Evolutionary conservation across 768 basidiomycete species (phyloP).

Genomic region (Xerocomellus intermedius): DNA sequence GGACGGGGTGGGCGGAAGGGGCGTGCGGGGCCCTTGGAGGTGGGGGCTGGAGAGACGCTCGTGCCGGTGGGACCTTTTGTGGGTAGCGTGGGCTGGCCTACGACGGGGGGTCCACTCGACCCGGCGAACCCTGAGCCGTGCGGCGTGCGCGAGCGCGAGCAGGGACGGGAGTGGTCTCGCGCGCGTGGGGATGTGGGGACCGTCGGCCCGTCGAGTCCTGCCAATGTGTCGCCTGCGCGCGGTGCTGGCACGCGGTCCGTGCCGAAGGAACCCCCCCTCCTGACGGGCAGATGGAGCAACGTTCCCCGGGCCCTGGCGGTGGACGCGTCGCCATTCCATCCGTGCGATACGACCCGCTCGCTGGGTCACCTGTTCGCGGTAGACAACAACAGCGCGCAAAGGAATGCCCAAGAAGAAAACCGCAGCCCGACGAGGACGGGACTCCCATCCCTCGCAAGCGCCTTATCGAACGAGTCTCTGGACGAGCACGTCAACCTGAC

Average conservation of each 20-base stretch:
- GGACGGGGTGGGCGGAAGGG: not conserved
- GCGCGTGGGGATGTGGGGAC: not conserved
- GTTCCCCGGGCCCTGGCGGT: not conserved
- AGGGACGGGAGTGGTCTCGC: not conserved
- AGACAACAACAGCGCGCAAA: not conserved
- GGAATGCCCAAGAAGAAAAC: not conserved
- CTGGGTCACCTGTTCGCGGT: not conserved
- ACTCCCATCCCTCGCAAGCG: constrained; percentile 19
- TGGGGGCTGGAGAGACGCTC: not conserved
- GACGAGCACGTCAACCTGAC: constrained; percentile 13
- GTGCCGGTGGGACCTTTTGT: not conserved
- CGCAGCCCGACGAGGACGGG: not conserved
- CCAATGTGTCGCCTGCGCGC: not conserved
- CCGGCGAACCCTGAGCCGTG: constrained; percentile 17
- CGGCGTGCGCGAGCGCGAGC: constrained; percentile 6
- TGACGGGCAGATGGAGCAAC: constrained; percentile 1
- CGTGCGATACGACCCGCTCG: not conserved
- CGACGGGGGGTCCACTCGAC: constrained; percentile 30
- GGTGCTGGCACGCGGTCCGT: not conserved
- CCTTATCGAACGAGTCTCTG: constrained; percentile 18
- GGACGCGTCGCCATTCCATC: not conserved
- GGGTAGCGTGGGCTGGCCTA: constrained; percentile 14
- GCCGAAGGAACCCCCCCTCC: not conserved
- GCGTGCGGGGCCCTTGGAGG: not conserved
- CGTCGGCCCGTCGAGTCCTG: not conserved